Base-by-base conservation (phyloP, 2,329 filamentous ascomycete genomes). In the Pseudogymnoascus sp. region DNA sequence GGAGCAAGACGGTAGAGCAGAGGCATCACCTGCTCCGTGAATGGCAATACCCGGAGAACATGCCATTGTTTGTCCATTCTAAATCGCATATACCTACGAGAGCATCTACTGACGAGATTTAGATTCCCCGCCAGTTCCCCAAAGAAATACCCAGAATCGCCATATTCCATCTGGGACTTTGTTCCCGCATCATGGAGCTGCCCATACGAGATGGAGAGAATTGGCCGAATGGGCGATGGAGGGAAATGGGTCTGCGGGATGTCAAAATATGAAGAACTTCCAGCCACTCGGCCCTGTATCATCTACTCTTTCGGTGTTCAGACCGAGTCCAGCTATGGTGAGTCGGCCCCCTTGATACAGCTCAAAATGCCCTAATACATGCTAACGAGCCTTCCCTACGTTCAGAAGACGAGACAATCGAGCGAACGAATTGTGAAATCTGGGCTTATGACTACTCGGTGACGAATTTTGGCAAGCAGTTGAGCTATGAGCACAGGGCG, bases 221-320 rank as follows among this genome's bases (percentile, higher is more conserved):
- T 78, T 2, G 76, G 76, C 2, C 68, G 71, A 4, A 66, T 76
- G 4, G 76, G 76, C 31, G 75, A 77, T 40, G 76, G 76, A n/a
- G 76, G 76, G 21, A 78, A 78, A 65, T 76, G 75, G 73, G 72
- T 77, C 13, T 78, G 76, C 67, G 76, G 76, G 38, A 75, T 77
- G 73, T 72, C 70, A 6, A 66, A 70, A n/a, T 76, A 74, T 63
- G 73, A 74, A 65, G 66, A 67, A 11, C 65, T 68, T 53, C 59
- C 35, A 4, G 66, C 66, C 11, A 64, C 61, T 24, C 64, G 60
- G 33, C 68, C 72, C 10, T 73, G 71, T 61, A 64, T 75, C 62
- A 72, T 77, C 64, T 78, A 78, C 67, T 74, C 72, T 14, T 77
- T 78, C 61, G 76, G 76, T 40, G 67, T 72, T 24, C 70, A 71